Percentiles rank a stretch among this genome's conserved stretches.
Conservation (phyloP, 1,139 yeast genomes). For the Hemisphaericaspora subhashii region DNA sequence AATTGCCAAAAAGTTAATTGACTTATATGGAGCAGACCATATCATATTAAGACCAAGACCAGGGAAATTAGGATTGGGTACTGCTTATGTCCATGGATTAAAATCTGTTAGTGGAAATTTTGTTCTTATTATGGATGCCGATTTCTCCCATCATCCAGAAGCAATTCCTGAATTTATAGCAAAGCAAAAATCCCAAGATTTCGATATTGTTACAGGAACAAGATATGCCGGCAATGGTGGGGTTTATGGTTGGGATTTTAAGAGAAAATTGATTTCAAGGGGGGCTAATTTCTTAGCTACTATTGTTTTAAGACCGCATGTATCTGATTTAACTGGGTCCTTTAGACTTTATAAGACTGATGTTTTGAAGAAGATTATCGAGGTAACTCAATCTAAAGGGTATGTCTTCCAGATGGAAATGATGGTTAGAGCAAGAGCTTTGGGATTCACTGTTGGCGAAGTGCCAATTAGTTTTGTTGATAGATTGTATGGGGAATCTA, state of each 20-base stretch:
- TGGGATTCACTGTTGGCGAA: slow-evolving; percentile 73
- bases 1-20: slow-evolving; percentile 64
- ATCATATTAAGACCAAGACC: slow-evolving; percentile 72
- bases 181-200: slow-evolving; percentile 63
- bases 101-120: slow-evolving; percentile 72
- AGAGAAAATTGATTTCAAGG: slow-evolving; percentile 74
- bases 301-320: slow-evolving; percentile 68
- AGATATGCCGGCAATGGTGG: slow-evolving; percentile 83
- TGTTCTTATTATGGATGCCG: slow-evolving; percentile 85
- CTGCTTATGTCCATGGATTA: slow-evolving; percentile 81
- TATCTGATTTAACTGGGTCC: slow-evolving; percentile 77
- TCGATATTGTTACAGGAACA: slow-evolving; percentile 83
- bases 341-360: slow-evolving; percentile 75
- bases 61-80: slow-evolving; percentile 79
- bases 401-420: slow-evolving; percentile 89
- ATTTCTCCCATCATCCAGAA: slow-evolving; percentile 79
- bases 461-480: slow-evolving; percentile 82
- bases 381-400: slow-evolving; percentile 73
- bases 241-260: slow-evolving; percentile 83
- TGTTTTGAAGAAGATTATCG: slow-evolving; percentile 65
- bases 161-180: slow-evolving; percentile 76
- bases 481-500: slow-evolving; percentile 77
- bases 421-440: slow-evolving; percentile 79
- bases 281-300: slow-evolving; percentile 83
- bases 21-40: slow-evolving; percentile 62